Base-by-base conservation (phyloP, 2,329 filamentous ascomycete genomes). In the Sodiomyces alkalinus region DNA sequence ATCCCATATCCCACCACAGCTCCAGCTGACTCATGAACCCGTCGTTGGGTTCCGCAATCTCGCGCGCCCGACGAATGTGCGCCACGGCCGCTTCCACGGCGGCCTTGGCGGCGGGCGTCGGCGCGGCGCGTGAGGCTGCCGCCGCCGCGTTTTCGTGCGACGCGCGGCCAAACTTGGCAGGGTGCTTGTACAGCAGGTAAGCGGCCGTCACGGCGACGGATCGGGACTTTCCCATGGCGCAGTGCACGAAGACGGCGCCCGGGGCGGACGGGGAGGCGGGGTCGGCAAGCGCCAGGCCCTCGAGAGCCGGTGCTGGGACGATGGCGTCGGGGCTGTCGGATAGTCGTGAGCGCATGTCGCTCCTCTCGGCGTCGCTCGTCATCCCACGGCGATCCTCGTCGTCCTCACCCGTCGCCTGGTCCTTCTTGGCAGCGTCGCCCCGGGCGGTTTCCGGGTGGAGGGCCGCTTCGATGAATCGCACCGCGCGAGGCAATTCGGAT, bases 221-320 rank as follows among this genome's bases (percentile, higher is more conserved):
- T 33, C 90, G 80, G 19, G 86, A 94, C 56, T 92, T 92, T 29
- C 90, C 90, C 74, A 93, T 93, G 14, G 85, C 87, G 64, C 90
- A 93, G 55, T 68, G 62, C 7, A 74, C 67, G 31, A 64, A 65
- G 17, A 74, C 65, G 10, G 54, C 64, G 17, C 56, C 56, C 34
- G 33, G 37, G 19, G 21, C 13, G 6, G 24, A 25, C 36, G 34
- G 29, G 27, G 36, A 14, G n/a, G 19, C 36, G 38, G 31, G 33
- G 27, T 26, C 38, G 28, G 11, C 37, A 19, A 37, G 28, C 7
- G 30, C 27, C 20, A 39, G 27, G 19, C 33, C 18, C 15, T 17
- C 14, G 17, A 37, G 19, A 8, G 27, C 29, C n/a, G 33, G 29
- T 2, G 22, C 27, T 4, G 29, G 26, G 3, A 17, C 26, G 13